A percentile compares a stretch with the other conserved stretches of the same genome.
Conservation (phyloP, 345 rosid species). For the Noccaea caerulescens region DNA sequence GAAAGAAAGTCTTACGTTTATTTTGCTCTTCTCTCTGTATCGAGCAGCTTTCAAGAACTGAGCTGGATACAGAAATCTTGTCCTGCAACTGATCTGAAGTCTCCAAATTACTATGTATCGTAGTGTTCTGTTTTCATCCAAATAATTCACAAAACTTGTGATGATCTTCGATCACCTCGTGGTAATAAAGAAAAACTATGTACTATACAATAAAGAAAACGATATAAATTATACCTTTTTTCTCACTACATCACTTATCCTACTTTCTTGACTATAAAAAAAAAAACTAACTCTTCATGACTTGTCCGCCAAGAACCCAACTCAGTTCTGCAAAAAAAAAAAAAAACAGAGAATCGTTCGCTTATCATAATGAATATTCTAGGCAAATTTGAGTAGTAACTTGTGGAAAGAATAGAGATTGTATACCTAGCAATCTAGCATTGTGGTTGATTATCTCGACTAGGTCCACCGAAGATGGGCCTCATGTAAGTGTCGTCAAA, state of each 20-base stretch:
- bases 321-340: conserved; percentile 1
- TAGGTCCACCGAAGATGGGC: conserved; percentile 84
- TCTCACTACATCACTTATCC: conserved; percentile 20
- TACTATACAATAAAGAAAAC: conserved; percentile 28
- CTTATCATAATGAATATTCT: conserved; percentile 15
- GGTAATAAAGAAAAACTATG: conserved; percentile 27
- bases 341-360: not conserved
- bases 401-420: not conserved
- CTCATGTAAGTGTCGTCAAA: conserved; percentile 86
- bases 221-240: not conserved
- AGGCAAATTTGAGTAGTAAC: not conserved
- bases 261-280: conserved; percentile 22
- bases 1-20: conserved; percentile 4
- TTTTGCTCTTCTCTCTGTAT: not conserved
- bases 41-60: conserved; percentile 17
- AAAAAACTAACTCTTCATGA: conserved; percentile 23
- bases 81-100: not conserved
- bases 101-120: not conserved
- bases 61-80: conserved; percentile 16
- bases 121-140: not conserved
- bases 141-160: conserved; percentile 29
- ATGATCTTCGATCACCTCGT: conserved; percentile 20
- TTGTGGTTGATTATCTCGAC: conserved; percentile 38
- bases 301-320: conserved; percentile 11
- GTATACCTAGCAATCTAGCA: conserved; percentile 59